Conservation (phyloP, 148 eudicot genomes). For the Dysphania ambrosioides region DNA sequence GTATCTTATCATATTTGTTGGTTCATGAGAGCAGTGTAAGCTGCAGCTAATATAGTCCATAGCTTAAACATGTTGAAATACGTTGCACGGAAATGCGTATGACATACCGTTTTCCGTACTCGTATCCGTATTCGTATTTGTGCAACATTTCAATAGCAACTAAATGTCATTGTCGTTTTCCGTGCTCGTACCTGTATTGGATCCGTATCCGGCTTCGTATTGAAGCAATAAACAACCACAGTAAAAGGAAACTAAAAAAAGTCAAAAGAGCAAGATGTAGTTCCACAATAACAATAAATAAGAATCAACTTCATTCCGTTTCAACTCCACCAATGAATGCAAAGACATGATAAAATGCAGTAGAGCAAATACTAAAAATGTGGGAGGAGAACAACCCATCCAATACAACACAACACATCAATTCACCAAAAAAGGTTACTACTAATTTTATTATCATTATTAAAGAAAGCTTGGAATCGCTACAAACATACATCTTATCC, state of each 20-base stretch:
- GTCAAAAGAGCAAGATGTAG: not conserved
- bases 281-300: slow-evolving; percentile 15
- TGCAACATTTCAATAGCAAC: no score
- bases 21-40: not conserved
- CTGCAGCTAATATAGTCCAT: no score
- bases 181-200: no score
- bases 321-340: not conserved
- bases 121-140: no score
- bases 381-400: not conserved
- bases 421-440: not conserved
- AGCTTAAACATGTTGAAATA: no score
- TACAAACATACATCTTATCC: slow-evolving; percentile 20
- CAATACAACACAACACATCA: not conserved
- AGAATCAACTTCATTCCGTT: not conserved
- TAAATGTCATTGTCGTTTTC: no score
- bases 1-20: no score
- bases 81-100: no score
- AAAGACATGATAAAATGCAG: not conserved
- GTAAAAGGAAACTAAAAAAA: no score
- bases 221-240: no score
- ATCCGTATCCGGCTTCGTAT: no score
- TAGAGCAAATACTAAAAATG: not conserved
- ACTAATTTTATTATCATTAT: not conserved
- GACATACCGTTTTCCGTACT: no score
- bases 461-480: not conserved